Base-by-base conservation (phyloP, 331 rosid species). In the Rosa hybrid region DNA sequence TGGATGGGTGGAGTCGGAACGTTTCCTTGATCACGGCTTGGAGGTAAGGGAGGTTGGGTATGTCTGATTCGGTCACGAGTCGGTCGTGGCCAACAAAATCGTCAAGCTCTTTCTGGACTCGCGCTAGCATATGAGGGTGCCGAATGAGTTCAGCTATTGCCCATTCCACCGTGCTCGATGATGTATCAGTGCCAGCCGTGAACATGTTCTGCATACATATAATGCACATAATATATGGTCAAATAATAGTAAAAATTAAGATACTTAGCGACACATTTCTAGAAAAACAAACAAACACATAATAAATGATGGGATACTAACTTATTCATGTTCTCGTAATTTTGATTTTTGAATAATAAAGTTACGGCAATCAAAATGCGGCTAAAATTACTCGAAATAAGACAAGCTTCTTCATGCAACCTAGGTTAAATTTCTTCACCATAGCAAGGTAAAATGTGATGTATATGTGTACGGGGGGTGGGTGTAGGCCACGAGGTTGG, bases 101-200 rank as follows among this genome's bases (percentile, higher is more conserved):
- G 74, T 94, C 97, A 2, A 94, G 64, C 77, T 94, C 98, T 78
- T 81, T 75, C 65, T 89, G 96, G 84, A 92, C 81, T 75, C 54
- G 78, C 71, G 71, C 89, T 77, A 88, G 0, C 25, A 90, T 83
- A 18, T 38, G 81, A 2, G 97, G 97, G 48, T 89, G 88, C 2
- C 85, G 74, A 1, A 94, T 76, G 3, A 94, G 78, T 67, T 94
- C 97, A 0, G 97, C 88, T 5, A 94, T 75, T 41, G 91, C 90
- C 97, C 98, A 94, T 68, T 94, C 97, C 2, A 87, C 89, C 0
- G 97, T 91, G 71, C 98, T 94, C 16, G 97, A 90, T 70, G 98
- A 86, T 0, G 98, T 94, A 84, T 94, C 98, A 0, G 97, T 92
- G 0, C 98, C 97, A 0, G 97, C 98, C 0, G 91, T 78, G 79